Evolutionary conservation across 2,329 filamentous ascomycete genomes (phyloP), one percentile per base, ranked within the genome.

Genomic region (Mycogone perniciosa): DNA sequence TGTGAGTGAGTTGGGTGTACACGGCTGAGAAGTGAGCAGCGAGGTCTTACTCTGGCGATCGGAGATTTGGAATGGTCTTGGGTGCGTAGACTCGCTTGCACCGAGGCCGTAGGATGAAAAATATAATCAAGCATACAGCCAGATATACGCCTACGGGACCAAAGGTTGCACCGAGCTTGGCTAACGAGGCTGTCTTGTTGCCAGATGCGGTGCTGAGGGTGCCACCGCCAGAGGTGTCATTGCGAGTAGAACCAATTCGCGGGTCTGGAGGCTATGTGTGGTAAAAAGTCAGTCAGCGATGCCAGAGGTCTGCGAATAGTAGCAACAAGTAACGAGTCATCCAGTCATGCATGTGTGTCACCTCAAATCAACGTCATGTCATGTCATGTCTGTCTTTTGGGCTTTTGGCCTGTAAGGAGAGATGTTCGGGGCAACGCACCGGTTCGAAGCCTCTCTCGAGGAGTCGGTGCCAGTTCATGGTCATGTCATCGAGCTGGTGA

Each of bases 81-180:
- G 80, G 79, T 0, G 76, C 67, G 62, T 83, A 84, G 9, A 82
- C 77, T 31, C 79, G 74, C 31, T 66, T 68, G 44, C 68, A 71
- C 46, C 67, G 71, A n/a, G 68, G 70, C 10, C 80, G 73, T 42
- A 78, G 59, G 7, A 70, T 41, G 46, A 76, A 57, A 57, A 83
- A 83, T 48, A 77, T 64, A 54, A 71, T 33, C 34, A 81, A 49
- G 53, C 78, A 81, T 11, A 81, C 56, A 38, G 60, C 66, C 5
- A 76, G 67, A 59, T 77, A 80, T 50, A 80, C 60, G 55, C 72
- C 57, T 10, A 81, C 73, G 13, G 80, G 80, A 1, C 80, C 61
- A 40, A 83, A 74, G 20, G 80, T 82, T 57, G 71, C 72, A 35
- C 75, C 67, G 5, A 71, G 63, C 40, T 69, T 69, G 31, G 62